A percentile compares a stretch with the other conserved stretches of the same genome.
Conservation (phyloP, 495 filamentous ascomycete genomes). For the Penicillium waksmanii region DNA sequence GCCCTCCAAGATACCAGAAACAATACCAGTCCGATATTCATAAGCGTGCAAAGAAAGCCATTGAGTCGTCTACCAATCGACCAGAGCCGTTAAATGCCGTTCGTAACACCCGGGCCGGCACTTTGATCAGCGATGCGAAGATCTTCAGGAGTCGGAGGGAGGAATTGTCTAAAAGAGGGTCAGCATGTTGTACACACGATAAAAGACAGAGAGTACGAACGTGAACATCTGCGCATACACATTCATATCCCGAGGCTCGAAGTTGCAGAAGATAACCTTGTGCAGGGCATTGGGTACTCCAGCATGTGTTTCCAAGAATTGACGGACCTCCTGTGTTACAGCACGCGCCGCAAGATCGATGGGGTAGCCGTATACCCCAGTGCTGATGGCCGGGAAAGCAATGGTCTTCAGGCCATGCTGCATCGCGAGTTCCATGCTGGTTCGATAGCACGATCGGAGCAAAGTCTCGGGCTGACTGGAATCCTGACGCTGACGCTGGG, state of each 20-base stretch:
- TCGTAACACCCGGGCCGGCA: neutral
- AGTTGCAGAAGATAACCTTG: constrained; percentile 79
- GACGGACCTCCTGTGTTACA: constrained; percentile 69
- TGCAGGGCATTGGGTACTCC: constrained; percentile 53
- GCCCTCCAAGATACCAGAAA: no score
- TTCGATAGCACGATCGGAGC: constrained; percentile 73
- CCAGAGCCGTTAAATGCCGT: neutral
- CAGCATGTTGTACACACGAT: neutral
- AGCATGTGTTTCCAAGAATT: constrained; percentile 66
- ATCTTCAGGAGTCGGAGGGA: constrained; percentile 25
- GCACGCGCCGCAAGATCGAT: constrained; percentile 67
- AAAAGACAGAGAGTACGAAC: neutral
- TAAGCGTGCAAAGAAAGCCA: no score
- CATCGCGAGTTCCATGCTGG: constrained; percentile 72
- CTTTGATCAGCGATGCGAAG: neutral
- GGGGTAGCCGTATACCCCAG: constrained; percentile 90
- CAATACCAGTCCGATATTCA: no score
- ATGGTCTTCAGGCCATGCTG: constrained; percentile 67
- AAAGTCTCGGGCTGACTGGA: constrained; percentile 48
- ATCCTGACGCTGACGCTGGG: constrained; percentile 12
- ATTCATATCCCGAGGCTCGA: constrained; percentile 72
- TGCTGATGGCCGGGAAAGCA: constrained; percentile 83
- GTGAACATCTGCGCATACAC: constrained; percentile 61
- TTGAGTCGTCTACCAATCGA: neutral
- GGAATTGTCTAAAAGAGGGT: constrained; percentile 28